Base-by-base conservation (phyloP, 257 asterid genomes). In the Leptodermis oblonga region DNA sequence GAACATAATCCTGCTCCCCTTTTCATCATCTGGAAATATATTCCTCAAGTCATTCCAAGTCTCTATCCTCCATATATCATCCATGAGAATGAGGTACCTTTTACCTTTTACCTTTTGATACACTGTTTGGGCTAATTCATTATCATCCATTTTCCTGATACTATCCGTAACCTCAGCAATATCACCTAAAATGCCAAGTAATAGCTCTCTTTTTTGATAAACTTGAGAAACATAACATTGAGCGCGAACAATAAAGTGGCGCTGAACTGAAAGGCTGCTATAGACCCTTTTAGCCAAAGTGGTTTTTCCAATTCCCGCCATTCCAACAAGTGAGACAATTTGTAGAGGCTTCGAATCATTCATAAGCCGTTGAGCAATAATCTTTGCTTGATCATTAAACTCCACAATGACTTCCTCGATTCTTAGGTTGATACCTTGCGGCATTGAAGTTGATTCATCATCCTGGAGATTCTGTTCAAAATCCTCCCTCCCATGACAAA, bases 221-320 rank as follows among this genome's bases (percentile, higher is more conserved):
- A 48, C 53, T 48, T 48, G 18, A 10, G 53, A 48, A 12, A 48
- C 20, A 48, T 17, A 48, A 48, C n/a, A 48, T 2, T 2, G 5
- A 48, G 53, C 53, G 20, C 53, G 20, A 48, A 48, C 53, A 12
- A 17, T 20, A 15, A 48, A 48, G n/a, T 17, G 53, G 5, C n/a
- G n/a, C n/a, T 48, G 15, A 17, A 20, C 1, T 48, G 20, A 48
- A 2, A 48, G 18, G 53, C 1, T 9, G 13, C 12, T 43, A 43
- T 43, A 43, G 9, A 43, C n/a, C n/a, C n/a, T n/a, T n/a, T n/a
- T n/a, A n/a, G n/a, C n/a, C n/a, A n/a, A n/a, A n/a, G n/a, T n/a
- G n/a, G n/a, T n/a, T n/a, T 9, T 43, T 43, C 53, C 53, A 20
- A 6, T 12, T 48, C 77, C 77, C 12, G 71, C 25, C 67, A 65